Base-by-base conservation (phyloP, 352 stramenopile species). In the Bremia lactucae region DNA sequence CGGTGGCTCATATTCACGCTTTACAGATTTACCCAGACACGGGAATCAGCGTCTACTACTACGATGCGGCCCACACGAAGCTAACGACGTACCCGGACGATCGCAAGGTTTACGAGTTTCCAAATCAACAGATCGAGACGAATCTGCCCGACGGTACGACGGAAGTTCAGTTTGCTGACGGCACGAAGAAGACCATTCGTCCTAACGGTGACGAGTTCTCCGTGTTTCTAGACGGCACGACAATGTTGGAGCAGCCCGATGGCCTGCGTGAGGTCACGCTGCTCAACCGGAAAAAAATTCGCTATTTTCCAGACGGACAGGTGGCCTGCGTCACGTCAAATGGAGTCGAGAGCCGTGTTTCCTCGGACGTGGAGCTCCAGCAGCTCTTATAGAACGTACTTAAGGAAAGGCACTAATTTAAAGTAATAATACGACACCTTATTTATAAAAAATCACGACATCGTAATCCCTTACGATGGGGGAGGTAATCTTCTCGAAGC, bases 91-190 rank as follows among this genome's bases (percentile, higher is more conserved):
- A 94, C 55, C 68, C 86, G 4, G 91, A 98, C 59, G 87, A 91
- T 20, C 86, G 84, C 5, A 91, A 97, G 42, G 75, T 98, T 11
- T 98, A 97, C 59, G 88, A 98, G 60, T 99, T 98, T 50, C 75
- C 95, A 0, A 97, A 96, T 51, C 67, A 93, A 22, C 90, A 97
- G 62, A 65, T 96, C 14, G 96, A 99, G 65, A 90, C 85, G 33
- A 96, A 95, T 44, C 81, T 87, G 37, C 61, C 83, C 0, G 79
- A 96, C 63, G 95, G 95, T 26, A 72, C 58, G 2, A 98, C 96
- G 28, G 90, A 98, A 44, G 95, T 99, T 25, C 61, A 75, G 21
- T 98, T 97, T 47, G 72, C 92, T 3, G 92, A 98, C 57, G 88
- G 89, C 15, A 97, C 95, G 22, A 89, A 80, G 24, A 97, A 96